Evolutionary conservation across 176 grass and related monocot species (phyloP), one percentile per base, ranked within the genome.

Genomic region (Oryza coarctata): DNA sequence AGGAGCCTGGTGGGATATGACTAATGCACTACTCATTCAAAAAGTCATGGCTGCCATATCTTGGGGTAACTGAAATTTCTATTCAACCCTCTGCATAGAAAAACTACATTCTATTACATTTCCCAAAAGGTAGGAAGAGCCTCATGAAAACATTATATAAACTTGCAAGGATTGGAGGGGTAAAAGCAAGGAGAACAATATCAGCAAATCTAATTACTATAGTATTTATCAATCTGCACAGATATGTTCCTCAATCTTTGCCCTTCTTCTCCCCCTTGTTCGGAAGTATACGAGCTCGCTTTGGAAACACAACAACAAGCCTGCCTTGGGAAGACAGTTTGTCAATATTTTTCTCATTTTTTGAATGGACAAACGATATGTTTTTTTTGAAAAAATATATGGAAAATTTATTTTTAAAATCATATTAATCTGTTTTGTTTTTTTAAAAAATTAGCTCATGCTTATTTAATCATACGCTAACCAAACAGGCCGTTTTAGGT

Each of bases 221-320:
- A n/a, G n/a, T n/a, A 44, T 66, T 12, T 52, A 39, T n/a, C 15
- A 62, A 84, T 77, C 64, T 49, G 31, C 64, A 84, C 62, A 76
- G 44, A 76, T 68, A 76, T 76, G 26, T 77, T 61, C 73, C 82
- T 31, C 47, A 55, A 17, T 26, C 63, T 68, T 61, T 69, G 10
- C 31, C 38, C 39, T 64, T 83, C 75, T 7, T 7, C 6, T 6
- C 12, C 20, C 17, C 6, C 17, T 28, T 73, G n/a, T n/a, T n/a
- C n/a, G n/a, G n/a, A n/a, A n/a, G n/a, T n/a, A n/a, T n/a, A n/a
- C n/a, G n/a, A n/a, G n/a, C n/a, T n/a, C n/a, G n/a, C n/a, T n/a
- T n/a, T n/a, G n/a, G n/a, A n/a, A n/a, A n/a, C n/a, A n/a, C n/a
- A n/a, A n/a, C n/a, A n/a, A n/a, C n/a, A n/a, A n/a, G n/a, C n/a